Base-by-base conservation (phyloP, 2,329 filamentous ascomycete genomes). In the Pseudopyricularia cyperi region DNA sequence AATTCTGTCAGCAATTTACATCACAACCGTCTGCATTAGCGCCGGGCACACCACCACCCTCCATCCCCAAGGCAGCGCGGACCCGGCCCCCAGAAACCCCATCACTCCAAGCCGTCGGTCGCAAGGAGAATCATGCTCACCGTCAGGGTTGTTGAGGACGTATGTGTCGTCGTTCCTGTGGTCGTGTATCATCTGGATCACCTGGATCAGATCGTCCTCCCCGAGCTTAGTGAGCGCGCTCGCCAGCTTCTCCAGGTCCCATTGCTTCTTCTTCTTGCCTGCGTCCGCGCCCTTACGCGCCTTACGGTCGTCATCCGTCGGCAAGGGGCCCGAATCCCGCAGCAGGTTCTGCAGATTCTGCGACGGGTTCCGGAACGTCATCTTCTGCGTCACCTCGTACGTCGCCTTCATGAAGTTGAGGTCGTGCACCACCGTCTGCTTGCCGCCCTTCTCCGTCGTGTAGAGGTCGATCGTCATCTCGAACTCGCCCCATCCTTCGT, bases 401-500 rank as follows among this genome's bases (percentile, higher is more conserved):
- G 79, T 78, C 55, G 83, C 75, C 58, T 83, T 77, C 59, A 80
- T 77, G 68, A 98, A 98, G 75, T 97, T 96, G 55, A 98, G 77
- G 64, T 98, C 93, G 68, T 98, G 93, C 50, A 75, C 71, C 57
- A 98, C 75, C 14, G 79, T 75, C 62, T 89, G 80, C 63, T 95
- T 91, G 53, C 84, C 81, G 53, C 80, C 85, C 74, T 96, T 96
- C 68, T 93, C 89, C 30, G 85, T 82, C 44, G 85, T 87, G 63
- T 83, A 85, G 59, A 94, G 77, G 56, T 87, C 81, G 62, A 97
- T 93, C 48, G 75, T 76, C 82, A 98, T 91, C 65, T 97, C 93
- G 66, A 98, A 98, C 71, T 97, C 93, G 63, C 93, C 93, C 93
- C 93, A 98, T 59, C 93, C 93, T 70, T 96, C 87, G 69, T 98